Base-by-base conservation (phyloP, 1,284 basidiomycete genomes). In the Rhodotorula sp. region DNA sequence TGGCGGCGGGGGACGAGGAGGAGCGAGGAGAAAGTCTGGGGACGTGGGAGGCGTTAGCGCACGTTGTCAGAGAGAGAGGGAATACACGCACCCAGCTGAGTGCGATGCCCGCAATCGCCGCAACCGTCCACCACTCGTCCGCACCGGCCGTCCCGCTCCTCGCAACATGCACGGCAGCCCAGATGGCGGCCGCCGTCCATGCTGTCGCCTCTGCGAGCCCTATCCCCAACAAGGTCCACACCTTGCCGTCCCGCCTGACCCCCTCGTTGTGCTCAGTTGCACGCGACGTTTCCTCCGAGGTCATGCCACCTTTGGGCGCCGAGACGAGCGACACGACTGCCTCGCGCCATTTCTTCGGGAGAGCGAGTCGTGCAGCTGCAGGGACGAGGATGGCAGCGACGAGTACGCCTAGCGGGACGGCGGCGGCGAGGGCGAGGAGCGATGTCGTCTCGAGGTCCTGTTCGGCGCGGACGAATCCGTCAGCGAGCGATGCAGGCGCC, bases 41-140 rank as follows among this genome's bases (percentile, higher is more conserved):
- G 2, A 25, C 29, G 36, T 1, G 10, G 32, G 4, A 1, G 13
- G 8, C 21, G 44, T 51, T 36, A 51, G 32, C 36, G 9, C 34
- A 34, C 2, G 4, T 17, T 13, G 2, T 10, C 19, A 3, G 25
- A 25, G 15, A 29, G n/a, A 6, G 3, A 50, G 55, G 19, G 21
- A 34, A 17, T 10, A 27, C 12, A 54, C 67, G 37, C 44, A 69
- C 67, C 67, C 67, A 69, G 34, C 51, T 53, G 17, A 64, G 32
- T 2, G 37, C 58, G 22, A 69, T 34, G 2, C 48, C n/a, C 0
- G n/a, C 68, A 21, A 69, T 3, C 9, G 51, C 34, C 0, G 6
- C 50, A 0, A 44, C 37, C 1, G 19, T 37, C 19, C 50, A 21
- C 61, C 50, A 53, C 9, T 36, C 57, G 9, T 46, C 21, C 44